These are phyloP conservation scores for Boletales sp. DNA, from an alignment of 768 basidiomycete species.

Conservation along the genomic window DNA sequence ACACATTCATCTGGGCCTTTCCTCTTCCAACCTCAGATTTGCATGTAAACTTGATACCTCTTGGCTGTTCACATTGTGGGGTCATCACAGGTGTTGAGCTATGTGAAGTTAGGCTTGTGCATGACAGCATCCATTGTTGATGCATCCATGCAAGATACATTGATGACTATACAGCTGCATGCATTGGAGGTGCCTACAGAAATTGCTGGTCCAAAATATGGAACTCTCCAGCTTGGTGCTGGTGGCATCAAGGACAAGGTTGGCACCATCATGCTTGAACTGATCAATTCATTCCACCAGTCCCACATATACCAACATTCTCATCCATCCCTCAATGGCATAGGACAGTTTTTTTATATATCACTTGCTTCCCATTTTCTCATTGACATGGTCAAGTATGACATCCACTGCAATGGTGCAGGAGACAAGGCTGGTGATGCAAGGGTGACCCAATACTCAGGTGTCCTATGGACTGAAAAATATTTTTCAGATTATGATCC, in stretches of 20 bases:
- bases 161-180: constrained; percentile 6
- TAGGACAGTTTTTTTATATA: constrained; percentile 8
- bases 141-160: constrained; percentile 3
- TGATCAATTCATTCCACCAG: background rate
- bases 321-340: constrained; percentile 11
- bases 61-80: constrained; percentile 10
- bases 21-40: background rate
- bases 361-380: no score
- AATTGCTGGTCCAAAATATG: background rate
- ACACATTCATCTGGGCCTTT: constrained; percentile 12
- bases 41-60: background rate
- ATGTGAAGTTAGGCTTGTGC: constrained; percentile 1
- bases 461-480: no score
- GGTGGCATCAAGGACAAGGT: background rate
- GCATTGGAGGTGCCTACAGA: background rate
- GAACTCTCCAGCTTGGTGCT: constrained; percentile 6
- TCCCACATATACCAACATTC: background rate
- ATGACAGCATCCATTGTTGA: constrained; percentile 9
- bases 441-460: constrained; percentile 2
- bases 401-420: background rate
- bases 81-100: constrained; percentile 1
- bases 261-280: constrained; percentile 11
- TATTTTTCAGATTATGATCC: constrained; percentile 24
- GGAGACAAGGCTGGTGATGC: background rate
- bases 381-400: constrained; percentile 11